Percentiles rank a stretch among this genome's conserved stretches.
Conservation (phyloP, 805 yeast species). For the Candida chauliodis region DNA sequence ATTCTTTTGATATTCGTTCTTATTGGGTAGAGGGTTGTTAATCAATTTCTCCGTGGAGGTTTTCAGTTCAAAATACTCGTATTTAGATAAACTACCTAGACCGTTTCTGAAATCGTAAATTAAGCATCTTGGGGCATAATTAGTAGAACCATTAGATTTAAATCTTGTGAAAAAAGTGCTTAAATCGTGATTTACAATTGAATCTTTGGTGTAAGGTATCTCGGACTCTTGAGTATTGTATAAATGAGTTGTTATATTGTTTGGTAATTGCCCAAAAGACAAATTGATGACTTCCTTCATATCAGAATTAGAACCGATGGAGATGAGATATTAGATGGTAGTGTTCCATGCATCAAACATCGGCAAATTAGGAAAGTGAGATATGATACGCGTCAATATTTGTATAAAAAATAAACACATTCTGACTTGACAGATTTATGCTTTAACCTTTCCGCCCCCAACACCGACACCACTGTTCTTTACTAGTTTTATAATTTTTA, state of each 20-base stretch:
- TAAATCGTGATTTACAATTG: conserved; percentile 47
- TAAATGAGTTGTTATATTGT: conserved; percentile 75
- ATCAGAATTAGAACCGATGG: not conserved
- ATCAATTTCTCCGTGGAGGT: conserved; percentile 15
- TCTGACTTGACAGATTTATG: not conserved
- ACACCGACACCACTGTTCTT: no score
- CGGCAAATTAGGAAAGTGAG: not conserved
- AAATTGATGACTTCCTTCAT: conserved; percentile 78
- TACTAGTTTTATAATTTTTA: not conserved
- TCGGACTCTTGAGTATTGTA: conserved; percentile 76
- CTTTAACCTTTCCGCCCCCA: not conserved
- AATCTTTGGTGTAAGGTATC: conserved; percentile 46
- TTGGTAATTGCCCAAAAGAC: conserved; percentile 69
- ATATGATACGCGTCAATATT: not conserved
- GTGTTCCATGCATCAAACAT: no score
- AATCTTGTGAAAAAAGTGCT: conserved; percentile 32
- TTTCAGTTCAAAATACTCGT: conserved; percentile 43
- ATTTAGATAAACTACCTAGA: conserved; percentile 60
- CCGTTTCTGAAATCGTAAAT: conserved; percentile 83
- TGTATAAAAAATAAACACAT: not conserved
- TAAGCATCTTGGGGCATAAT: conserved; percentile 74
- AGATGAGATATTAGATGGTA: not conserved
- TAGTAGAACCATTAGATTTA: conserved; percentile 20
- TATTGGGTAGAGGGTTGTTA: conserved; percentile 14
- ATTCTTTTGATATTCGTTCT: conserved; percentile 60